Percentiles rank a stretch among this genome's conserved stretches.
phyloP scores from a whole-genome alignment of 2,329 filamentous ascomycete species.

The Nothophoma quercina region DNA sequence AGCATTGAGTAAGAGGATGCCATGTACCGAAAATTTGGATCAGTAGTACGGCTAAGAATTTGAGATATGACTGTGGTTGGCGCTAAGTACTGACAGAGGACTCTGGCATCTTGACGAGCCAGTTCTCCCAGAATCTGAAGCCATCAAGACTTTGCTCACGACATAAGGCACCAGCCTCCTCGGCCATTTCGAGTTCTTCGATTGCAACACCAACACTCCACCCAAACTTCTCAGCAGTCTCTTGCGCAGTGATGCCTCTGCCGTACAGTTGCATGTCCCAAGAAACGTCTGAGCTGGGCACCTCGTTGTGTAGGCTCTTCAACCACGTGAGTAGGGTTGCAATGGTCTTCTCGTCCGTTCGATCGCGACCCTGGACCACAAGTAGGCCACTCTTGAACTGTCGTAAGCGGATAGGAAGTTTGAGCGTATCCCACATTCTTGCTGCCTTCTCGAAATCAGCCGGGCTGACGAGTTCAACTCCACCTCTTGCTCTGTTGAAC shows the following conservation, averaged over 20 bases:
- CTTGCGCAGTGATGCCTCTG: slow-evolving; percentile 85
- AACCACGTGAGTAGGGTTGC: slow-evolving; percentile 79
- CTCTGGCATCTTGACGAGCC: slow-evolving; percentile 40
- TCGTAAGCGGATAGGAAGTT: slow-evolving; percentile 83
- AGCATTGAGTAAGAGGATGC: too few relatives aligned
- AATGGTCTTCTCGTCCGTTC: slow-evolving; percentile 90
- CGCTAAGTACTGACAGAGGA: not conserved
- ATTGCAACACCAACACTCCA: slow-evolving; percentile 97
- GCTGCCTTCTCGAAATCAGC: slow-evolving; percentile 91
- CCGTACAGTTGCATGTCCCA: slow-evolving; percentile 85
- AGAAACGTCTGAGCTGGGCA: slow-evolving; percentile 68
- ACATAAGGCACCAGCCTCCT: slow-evolving; percentile 86
- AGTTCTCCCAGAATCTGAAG: slow-evolving; percentile 90
- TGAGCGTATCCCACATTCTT: slow-evolving; percentile 84
- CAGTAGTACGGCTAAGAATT: too few relatives aligned
- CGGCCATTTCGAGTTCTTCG: slow-evolving; percentile 96
- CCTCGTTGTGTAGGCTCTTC: slow-evolving; percentile 71
- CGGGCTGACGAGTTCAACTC: slow-evolving; percentile 92
- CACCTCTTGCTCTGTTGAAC: slow-evolving; percentile 91
- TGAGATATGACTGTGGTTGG: not conserved
- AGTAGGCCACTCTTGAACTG: slow-evolving; percentile 94
- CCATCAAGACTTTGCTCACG: slow-evolving; percentile 93
- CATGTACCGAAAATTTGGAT: too few relatives aligned
- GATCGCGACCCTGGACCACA: slow-evolving; percentile 86
- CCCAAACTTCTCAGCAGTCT: slow-evolving; percentile 86